Percentiles rank a stretch among this genome's conserved stretches.
Conservation (phyloP, 768 basidiomycete genomes). For the Crassisporium funariophilum region DNA sequence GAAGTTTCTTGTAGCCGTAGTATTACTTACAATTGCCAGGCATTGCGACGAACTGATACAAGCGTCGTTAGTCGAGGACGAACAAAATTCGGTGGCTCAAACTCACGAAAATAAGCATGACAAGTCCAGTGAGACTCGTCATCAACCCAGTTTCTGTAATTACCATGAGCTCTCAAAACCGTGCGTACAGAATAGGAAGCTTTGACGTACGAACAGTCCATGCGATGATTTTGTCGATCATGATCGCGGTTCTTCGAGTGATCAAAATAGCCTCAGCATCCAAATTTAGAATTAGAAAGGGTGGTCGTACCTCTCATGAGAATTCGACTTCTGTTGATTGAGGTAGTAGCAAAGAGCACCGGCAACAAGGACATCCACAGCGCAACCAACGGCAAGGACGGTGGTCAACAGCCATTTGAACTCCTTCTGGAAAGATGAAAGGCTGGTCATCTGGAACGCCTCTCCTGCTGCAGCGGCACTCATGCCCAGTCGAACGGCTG, state of each 20-base stretch:
- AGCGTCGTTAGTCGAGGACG: too few relatives aligned
- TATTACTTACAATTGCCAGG: constrained; percentile 5
- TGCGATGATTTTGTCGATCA: constrained; percentile 9
- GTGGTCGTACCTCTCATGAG: neutral
- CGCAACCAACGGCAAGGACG: neutral
- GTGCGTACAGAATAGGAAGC: too few relatives aligned
- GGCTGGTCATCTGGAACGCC: constrained; percentile 1
- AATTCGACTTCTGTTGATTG: neutral
- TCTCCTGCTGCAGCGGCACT: neutral
- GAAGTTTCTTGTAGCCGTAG: neutral
- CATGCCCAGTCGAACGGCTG: neutral
- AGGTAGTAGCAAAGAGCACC: constrained; percentile 3
- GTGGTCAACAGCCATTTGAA: constrained; percentile 2
- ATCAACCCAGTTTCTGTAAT: constrained; percentile 11
- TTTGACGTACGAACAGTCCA: constrained; percentile 14
- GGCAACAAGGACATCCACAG: constrained; percentile 7
- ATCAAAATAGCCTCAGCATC: neutral
- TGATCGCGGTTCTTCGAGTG: constrained; percentile 6
- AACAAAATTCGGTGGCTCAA: neutral
- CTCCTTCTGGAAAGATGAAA: neutral
- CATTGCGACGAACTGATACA: constrained; percentile 7
- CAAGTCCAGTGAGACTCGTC: constrained; percentile 6
- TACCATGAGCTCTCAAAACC: neutral
- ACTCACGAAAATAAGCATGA: constrained; percentile 8
- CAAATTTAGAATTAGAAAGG: neutral